Evolutionary conservation across 768 basidiomycete genomes (phyloP).

Genomic region (Auricularia sp.): DNA sequence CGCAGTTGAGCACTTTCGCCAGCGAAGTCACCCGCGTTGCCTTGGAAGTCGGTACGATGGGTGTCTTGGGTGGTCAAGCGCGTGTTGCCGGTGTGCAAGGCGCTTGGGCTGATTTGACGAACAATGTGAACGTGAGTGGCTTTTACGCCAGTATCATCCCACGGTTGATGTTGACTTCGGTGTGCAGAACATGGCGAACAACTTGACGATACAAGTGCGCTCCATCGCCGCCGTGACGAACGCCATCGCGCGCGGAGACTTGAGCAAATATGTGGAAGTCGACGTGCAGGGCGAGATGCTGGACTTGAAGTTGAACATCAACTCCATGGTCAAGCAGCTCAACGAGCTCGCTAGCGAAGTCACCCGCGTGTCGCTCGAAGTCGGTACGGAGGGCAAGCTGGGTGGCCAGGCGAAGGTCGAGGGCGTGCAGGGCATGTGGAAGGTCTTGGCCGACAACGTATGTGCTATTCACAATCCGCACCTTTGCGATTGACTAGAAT

Average conservation of each 20-base stretch:
- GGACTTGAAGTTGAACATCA: slow-evolving; percentile 71
- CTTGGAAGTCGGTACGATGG: slow-evolving; percentile 83
- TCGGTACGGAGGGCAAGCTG: slow-evolving; percentile 86
- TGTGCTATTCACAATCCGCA: background rate
- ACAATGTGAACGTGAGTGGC: slow-evolving; percentile 73
- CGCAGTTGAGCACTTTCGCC: slow-evolving; percentile 49
- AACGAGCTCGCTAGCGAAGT: slow-evolving; percentile 35
- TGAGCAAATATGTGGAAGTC: slow-evolving; percentile 77
- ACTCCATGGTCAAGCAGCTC: slow-evolving; percentile 49
- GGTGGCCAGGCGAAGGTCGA: slow-evolving; percentile 88
- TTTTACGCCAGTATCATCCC: no score
- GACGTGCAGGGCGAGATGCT: slow-evolving; percentile 94
- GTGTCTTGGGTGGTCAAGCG: slow-evolving; percentile 85
- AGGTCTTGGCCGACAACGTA: slow-evolving; percentile 34
- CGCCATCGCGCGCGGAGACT: slow-evolving; percentile 72
- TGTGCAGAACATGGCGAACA: slow-evolving; percentile 73
- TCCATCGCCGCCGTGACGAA: slow-evolving; percentile 64
- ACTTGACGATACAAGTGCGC: slow-evolving; percentile 78
- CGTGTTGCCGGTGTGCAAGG: slow-evolving; percentile 86
- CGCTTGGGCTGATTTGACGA: slow-evolving; percentile 84
- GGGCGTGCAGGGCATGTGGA: slow-evolving; percentile 94
- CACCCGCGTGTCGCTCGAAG: slow-evolving; percentile 86
- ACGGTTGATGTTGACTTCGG: no score
- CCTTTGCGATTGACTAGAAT: background rate
- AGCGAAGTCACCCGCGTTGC: slow-evolving; percentile 63